Evolutionary conservation across 2,329 filamentous ascomycete genomes (phyloP).

Genomic region (Ophiostoma fasciatum): DNA sequence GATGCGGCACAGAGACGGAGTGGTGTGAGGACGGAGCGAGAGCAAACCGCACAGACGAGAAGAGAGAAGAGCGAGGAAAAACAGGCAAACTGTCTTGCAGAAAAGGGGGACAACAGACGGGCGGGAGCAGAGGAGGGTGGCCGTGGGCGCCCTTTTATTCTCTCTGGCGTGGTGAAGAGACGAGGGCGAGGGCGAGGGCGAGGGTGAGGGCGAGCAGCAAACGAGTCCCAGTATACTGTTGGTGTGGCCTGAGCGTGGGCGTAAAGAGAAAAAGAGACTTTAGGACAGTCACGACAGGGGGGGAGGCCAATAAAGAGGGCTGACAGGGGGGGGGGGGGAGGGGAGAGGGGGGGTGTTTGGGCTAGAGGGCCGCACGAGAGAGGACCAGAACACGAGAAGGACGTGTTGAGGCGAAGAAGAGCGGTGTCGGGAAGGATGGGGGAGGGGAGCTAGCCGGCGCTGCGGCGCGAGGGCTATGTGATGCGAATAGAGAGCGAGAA

Average conservation of each 20-base stretch:
- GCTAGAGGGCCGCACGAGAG: too few relatives aligned
- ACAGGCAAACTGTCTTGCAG: neutral
- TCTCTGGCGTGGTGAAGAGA: neutral
- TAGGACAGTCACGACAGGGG: neutral
- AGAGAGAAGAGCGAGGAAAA: neutral
- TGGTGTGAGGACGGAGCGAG: neutral
- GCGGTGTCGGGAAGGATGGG: neutral
- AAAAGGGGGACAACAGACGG: neutral
- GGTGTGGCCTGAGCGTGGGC: neutral
- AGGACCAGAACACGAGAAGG: neutral
- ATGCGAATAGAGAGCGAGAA: neutral
- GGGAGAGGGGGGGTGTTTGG: too few relatives aligned
- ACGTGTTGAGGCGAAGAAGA: conserved; percentile 1
- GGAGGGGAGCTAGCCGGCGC: neutral
- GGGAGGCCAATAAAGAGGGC: conserved; percentile 4
- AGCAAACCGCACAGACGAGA: neutral
- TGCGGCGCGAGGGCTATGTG: too few relatives aligned
- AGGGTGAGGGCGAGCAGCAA: neutral
- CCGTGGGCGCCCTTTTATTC: conserved; percentile 3
- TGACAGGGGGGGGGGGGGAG: conserved; percentile 1
- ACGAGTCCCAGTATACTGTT: too few relatives aligned
- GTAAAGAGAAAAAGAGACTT: neutral
- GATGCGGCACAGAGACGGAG: too few relatives aligned
- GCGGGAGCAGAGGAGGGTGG: conserved; percentile 2
- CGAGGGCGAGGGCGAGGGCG: neutral